phyloP scores from a whole-genome alignment of 345 rosid genomes.

The Lepidium didymum region DNA sequence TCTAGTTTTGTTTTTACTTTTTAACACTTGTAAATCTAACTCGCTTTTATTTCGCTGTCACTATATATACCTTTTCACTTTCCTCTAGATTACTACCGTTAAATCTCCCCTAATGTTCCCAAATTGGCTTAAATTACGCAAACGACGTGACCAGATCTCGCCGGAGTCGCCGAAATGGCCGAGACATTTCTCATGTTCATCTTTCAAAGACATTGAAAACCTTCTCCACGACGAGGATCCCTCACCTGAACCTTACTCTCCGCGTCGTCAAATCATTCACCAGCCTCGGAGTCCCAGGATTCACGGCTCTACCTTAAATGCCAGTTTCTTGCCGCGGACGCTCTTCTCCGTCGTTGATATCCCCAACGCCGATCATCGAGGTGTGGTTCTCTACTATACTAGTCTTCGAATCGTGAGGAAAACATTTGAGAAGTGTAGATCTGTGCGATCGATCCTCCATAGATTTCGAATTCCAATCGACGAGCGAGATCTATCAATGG shows the following conservation, averaged over 20 bases:
- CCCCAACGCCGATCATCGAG: conserved; percentile 31
- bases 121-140: conserved; percentile 35
- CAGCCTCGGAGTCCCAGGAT: conserved; percentile 49
- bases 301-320: conserved; percentile 19
- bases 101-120: conserved; percentile 34
- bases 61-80: background rate
- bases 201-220: conserved; percentile 46
- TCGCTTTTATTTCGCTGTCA: background rate
- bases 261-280: conserved; percentile 46
- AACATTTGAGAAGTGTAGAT: conserved; percentile 68
- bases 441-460: conserved; percentile 52
- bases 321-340: conserved; percentile 8
- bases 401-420: conserved; percentile 67
- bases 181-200: conserved; percentile 38
- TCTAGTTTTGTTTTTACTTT: background rate
- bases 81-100: background rate
- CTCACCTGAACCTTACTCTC: conserved; percentile 13
- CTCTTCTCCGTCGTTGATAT: conserved; percentile 1
- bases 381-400: conserved; percentile 63
- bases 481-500: conserved; percentile 82
- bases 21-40: background rate
- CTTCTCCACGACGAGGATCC: conserved; percentile 21
- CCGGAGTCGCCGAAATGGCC: conserved; percentile 8
- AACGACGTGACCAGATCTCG: background rate
- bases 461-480: conserved; percentile 48